These are phyloP conservation scores for Lomentospora prolificans DNA, from an alignment of 2,329 filamentous ascomycete genomes.

Conservation along the genomic window DNA sequence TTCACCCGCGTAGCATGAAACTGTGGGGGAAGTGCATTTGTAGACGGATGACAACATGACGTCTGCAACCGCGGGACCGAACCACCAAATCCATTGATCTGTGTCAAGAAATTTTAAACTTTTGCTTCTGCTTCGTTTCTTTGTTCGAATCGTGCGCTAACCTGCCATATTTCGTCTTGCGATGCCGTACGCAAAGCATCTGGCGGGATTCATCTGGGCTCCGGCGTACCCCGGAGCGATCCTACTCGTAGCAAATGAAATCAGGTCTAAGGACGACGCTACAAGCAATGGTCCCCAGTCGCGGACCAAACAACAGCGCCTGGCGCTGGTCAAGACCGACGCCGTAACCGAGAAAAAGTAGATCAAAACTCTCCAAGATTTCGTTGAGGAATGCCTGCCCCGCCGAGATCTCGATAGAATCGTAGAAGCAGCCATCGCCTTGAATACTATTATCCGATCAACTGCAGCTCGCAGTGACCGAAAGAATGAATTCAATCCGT, in stretches of 20 bases:
- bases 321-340: slow-evolving; percentile 45
- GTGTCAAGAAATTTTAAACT: neutral
- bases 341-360: slow-evolving; percentile 35
- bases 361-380: slow-evolving; percentile 25
- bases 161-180: slow-evolving; percentile 18
- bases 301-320: slow-evolving; percentile 35
- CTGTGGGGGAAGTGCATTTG: slow-evolving; percentile 9
- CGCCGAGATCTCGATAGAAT: slow-evolving; percentile 22
- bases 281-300: slow-evolving; percentile 38
- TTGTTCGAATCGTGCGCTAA: neutral
- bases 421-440: slow-evolving; percentile 28
- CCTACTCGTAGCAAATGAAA: slow-evolving; percentile 26
- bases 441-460: slow-evolving; percentile 10
- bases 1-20: no score
- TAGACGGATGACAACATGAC: slow-evolving; percentile 19
- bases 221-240: slow-evolving; percentile 30
- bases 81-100: slow-evolving; percentile 29
- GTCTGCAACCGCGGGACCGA: slow-evolving; percentile 21
- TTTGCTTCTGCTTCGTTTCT: no score
- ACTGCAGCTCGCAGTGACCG: neutral
- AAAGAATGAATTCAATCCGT: slow-evolving; percentile 7
- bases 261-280: slow-evolving; percentile 26
- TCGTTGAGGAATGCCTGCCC: slow-evolving; percentile 36
- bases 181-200: slow-evolving; percentile 33
- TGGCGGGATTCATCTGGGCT: slow-evolving; percentile 32